Conservation (phyloP, 2,329 filamentous ascomycete genomes). For the Blastomyces gilchristii region DNA sequence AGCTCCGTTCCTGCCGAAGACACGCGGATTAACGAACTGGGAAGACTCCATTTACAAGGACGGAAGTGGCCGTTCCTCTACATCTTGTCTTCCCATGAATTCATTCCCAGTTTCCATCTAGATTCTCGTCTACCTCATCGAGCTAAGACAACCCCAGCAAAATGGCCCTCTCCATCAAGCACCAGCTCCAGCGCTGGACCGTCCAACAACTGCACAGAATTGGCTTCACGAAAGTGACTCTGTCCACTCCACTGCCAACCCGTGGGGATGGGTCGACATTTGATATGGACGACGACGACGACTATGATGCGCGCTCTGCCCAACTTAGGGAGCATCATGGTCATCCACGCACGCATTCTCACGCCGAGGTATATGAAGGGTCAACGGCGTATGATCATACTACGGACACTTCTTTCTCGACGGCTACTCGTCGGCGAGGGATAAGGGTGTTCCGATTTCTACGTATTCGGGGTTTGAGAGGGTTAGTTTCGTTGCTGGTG, state of each 20-base stretch:
- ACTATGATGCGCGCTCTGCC: background rate
- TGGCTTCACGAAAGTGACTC: constrained; percentile 1
- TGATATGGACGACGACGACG: background rate
- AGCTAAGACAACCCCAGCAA: background rate
- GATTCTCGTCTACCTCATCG: background rate
- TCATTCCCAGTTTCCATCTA: background rate
- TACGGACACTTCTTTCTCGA: background rate
- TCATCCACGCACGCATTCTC: background rate
- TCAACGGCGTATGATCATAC: background rate
- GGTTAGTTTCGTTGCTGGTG: background rate
- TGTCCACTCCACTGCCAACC: constrained; percentile 4
- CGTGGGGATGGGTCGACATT: constrained; percentile 2
- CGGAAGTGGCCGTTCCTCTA: background rate
- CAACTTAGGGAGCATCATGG: background rate
- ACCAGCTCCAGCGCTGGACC: constrained; percentile 7
- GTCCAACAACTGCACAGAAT: constrained; percentile 1
- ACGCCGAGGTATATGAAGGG: background rate
- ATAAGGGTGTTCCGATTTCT: background rate
- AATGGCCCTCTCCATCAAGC: constrained; percentile 4
- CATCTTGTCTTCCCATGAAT: background rate
- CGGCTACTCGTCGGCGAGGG: background rate
- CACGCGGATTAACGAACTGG: background rate
- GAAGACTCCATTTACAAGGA: background rate
- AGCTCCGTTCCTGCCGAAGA: background rate
- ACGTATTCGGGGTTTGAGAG: background rate